phyloP scores from a whole-genome alignment of 306 rosid genomes.

The Oemleria cerasiformis region DNA sequence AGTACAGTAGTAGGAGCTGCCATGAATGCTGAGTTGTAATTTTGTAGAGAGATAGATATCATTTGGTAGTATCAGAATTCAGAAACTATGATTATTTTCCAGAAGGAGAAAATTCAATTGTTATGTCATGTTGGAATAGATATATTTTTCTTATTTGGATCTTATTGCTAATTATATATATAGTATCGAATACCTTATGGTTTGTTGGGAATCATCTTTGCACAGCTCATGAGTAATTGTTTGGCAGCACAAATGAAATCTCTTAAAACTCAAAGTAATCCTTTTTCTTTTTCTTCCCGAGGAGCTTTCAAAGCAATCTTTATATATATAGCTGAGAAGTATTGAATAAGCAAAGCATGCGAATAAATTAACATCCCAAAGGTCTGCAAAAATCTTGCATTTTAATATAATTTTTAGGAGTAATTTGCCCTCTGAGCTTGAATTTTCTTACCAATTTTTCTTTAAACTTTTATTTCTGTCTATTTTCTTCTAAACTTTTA shows the following conservation, averaged over 20 bases:
- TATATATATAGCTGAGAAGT: too few relatives aligned
- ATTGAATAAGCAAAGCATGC: too few relatives aligned
- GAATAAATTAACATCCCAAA: too few relatives aligned
- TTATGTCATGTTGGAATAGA: background rate
- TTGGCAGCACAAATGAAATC: background rate
- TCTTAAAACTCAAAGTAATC: background rate
- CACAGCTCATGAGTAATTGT: background rate
- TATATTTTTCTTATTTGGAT: too few relatives aligned
- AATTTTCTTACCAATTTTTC: too few relatives aligned
- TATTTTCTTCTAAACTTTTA: too few relatives aligned
- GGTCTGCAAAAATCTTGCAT: too few relatives aligned
- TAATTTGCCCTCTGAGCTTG: too few relatives aligned
- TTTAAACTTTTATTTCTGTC: too few relatives aligned
- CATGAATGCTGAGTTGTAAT: background rate
- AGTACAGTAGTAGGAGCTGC: slow-evolving; percentile 6
- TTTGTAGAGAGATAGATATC: slow-evolving; percentile 3
- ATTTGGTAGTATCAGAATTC: background rate
- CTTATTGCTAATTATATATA: background rate
- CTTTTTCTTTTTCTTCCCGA: background rate
- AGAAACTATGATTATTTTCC: background rate
- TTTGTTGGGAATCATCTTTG: background rate
- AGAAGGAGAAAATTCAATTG: background rate
- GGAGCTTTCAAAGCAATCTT: background rate
- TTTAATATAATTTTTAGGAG: too few relatives aligned
- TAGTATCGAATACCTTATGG: background rate